These are phyloP conservation scores for Galeopsis tetrahit DNA, from an alignment of 257 asterid genomes.

Conservation along the genomic window DNA sequence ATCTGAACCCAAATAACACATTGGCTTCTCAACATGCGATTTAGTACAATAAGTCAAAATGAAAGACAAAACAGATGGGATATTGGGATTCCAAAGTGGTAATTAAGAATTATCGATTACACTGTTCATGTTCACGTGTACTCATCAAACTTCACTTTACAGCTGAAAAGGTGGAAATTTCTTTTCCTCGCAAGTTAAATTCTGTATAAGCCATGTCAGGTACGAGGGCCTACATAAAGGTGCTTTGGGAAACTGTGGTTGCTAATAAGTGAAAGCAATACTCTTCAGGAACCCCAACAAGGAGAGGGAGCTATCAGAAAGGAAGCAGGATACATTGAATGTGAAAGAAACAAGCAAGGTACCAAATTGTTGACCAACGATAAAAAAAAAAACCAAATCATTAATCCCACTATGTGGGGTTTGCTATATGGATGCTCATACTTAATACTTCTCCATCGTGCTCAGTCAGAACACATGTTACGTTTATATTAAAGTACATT, in stretches of 20 bases:
- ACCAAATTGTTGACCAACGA: neutral
- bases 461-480: neutral
- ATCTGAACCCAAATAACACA: conserved; percentile 15
- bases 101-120: conserved; percentile 7
- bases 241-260: neutral
- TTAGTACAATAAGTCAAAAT: neutral
- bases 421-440: neutral
- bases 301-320: neutral
- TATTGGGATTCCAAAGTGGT: neutral
- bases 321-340: neutral
- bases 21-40: conserved; percentile 8
- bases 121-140: neutral
- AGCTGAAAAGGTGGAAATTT: conserved; percentile 13
- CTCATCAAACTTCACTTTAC: neutral
- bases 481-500: neutral
- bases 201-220: neutral
- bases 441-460: neutral
- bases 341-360: conserved; percentile 18
- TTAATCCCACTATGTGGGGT: neutral
- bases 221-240: neutral
- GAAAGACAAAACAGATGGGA: neutral
- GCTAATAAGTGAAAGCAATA: neutral
- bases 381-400: neutral
- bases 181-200: neutral
- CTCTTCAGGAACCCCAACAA: neutral